Evolutionary conservation across 768 basidiomycete species (phyloP).

Genomic region (Auriscalpium microsporum): DNA sequence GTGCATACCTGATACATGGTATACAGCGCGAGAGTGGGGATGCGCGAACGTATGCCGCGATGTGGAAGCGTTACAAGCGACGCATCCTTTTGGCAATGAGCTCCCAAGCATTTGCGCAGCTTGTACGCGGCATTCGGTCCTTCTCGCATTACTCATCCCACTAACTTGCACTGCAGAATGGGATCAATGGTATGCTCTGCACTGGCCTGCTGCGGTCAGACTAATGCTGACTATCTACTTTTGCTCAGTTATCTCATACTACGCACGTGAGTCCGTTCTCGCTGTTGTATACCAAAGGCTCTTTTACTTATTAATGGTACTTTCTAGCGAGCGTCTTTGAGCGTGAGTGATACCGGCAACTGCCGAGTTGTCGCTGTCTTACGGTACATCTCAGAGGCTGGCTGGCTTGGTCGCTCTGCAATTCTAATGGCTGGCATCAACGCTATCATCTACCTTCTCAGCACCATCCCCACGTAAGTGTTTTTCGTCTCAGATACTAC

Average conservation of each 20-base stretch:
- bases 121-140: constrained; percentile 43
- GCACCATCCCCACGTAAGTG: constrained; percentile 74
- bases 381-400: constrained; percentile 54
- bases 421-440: constrained; percentile 96
- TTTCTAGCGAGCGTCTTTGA: constrained; percentile 78
- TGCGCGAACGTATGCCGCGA: constrained; percentile 62
- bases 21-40: constrained; percentile 66
- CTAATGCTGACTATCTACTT: neutral
- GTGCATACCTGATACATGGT: neutral
- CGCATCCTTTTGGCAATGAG: constrained; percentile 91
- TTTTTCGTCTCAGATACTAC: constrained; percentile 5
- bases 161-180: constrained; percentile 48
- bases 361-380: neutral
- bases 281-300: constrained; percentile 2
- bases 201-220: neutral
- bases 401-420: constrained; percentile 90
- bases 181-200: constrained; percentile 69
- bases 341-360: constrained; percentile 35
- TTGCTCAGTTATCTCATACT: constrained; percentile 81
- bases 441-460: constrained; percentile 68
- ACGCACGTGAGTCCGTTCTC: constrained; percentile 59
- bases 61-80: constrained; percentile 85
- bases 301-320: neutral
- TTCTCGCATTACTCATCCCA: neutral
- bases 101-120: constrained; percentile 90